Percentiles rank a stretch among this genome's conserved stretches.
Conservation (phyloP, 2,329 filamentous ascomycete species). For the Bimuria novae-zelandiae region DNA sequence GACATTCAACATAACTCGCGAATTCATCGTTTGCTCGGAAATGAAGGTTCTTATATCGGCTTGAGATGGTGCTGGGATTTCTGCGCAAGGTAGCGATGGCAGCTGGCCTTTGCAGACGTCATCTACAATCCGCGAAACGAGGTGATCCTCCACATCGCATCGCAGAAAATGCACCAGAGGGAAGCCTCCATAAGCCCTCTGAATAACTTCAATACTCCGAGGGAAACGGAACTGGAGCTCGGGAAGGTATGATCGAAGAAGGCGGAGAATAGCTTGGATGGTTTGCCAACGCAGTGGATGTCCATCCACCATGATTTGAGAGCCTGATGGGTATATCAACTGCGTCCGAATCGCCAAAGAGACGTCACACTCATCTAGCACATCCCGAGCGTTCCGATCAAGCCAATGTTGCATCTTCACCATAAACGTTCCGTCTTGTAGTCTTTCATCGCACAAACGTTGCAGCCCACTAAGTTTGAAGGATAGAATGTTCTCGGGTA, state of each 20-base stretch:
- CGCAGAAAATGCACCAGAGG: slow-evolving; percentile 63
- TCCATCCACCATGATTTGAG: slow-evolving; percentile 47
- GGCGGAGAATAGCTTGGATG: slow-evolving; percentile 41
- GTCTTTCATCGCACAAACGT: slow-evolving; percentile 55
- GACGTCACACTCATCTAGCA: slow-evolving; percentile 65
- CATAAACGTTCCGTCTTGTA: slow-evolving; percentile 53
- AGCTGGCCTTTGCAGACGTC: slow-evolving; percentile 39
- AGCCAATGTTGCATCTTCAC: slow-evolving; percentile 59
- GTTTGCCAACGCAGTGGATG: slow-evolving; percentile 48
- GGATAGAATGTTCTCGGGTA: slow-evolving; percentile 69
- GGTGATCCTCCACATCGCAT: slow-evolving; percentile 37
- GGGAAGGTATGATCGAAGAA: slow-evolving; percentile 32
- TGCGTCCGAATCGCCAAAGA: slow-evolving; percentile 50
- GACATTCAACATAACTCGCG: slow-evolving; percentile 22
- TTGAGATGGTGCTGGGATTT: slow-evolving; percentile 28
- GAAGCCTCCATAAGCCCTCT: slow-evolving; percentile 47
- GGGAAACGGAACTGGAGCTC: slow-evolving; percentile 48
- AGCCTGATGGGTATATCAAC: slow-evolving; percentile 52
- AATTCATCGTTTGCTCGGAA: slow-evolving; percentile 26
- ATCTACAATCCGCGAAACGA: slow-evolving; percentile 35
- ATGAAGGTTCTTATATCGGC: slow-evolving; percentile 42
- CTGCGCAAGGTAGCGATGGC: slow-evolving; percentile 30
- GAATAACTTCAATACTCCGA: slow-evolving; percentile 56
- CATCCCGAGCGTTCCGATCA: slow-evolving; percentile 57
- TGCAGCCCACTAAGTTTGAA: slow-evolving; percentile 67